Evolutionary conservation across 257 asterid species (phyloP), one percentile per base, ranked within the genome.

Genomic region (Nicotiana benthamiana): DNA sequence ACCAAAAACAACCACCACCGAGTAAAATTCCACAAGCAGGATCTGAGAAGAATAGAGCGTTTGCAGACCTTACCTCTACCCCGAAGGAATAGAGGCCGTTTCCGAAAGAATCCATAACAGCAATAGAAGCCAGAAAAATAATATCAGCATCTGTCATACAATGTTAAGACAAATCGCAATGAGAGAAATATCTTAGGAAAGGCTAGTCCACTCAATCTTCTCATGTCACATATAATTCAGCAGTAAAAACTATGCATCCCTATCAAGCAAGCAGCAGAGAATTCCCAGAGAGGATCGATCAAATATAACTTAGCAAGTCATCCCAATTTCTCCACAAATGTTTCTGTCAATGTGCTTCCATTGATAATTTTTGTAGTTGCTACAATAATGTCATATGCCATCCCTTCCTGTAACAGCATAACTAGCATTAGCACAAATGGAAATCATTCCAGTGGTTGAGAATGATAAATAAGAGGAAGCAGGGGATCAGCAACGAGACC

Each of bases 341-440:
- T 87, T 84, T 92, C 90, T 2, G 89, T 80, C 91, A 96, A 83
- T 75, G 92, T 86, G 79, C 83, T 86, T 9, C 99, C 99, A 27
- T 87, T 96, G 76, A 94, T 46, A 52, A 94, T 87, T 83, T 91
- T 90, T 30, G 99, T 94, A 72, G 97, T 90, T 83, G 92, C 97
- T n/a, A 96, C 86, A 32, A 96, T 94, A 81, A 96, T 61, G 83
- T 94, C 99, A 79, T 92, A 91, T 27, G 98, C 93, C 91, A 88
- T 89, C 81, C 99, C 99, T 83, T 92, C 99, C 99, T 96, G 92
- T 16, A 75, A 4, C 26, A 22, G 57, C 34, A n/a, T 67, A 52
- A 46, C 9, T 34, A 43, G 72, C 68, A 75, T 28, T 57, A 74
- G 30, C 22, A 20, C 79, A 46, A 28, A 28, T 5, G 28, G 20